Base-by-base conservation (phyloP, 2,329 filamentous ascomycete genomes). In the Capronia coronata region DNA sequence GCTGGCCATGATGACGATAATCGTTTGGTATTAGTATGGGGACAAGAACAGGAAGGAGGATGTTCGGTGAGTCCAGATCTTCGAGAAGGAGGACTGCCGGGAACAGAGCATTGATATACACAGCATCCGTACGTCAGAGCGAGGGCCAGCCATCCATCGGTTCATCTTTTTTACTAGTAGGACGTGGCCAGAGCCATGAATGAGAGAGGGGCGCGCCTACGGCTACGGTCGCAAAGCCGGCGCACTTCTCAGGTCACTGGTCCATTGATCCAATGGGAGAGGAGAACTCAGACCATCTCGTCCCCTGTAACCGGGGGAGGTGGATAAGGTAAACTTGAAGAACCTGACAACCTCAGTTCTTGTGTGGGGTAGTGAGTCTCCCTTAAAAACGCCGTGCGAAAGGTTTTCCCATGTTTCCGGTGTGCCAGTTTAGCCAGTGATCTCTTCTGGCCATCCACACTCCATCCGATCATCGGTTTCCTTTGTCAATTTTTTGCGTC, bases 1-100 rank as follows among this genome's bases (percentile, higher is more conserved):
- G 59, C 78, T 75, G 59, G 82, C 76, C 84, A 88, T 89, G 60
- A 23, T 47, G 43, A 45, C 29, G 44, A 51, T 30, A 30, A n/a
- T n/a, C n/a, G n/a, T n/a, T n/a, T n/a, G n/a, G n/a, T n/a, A n/a
- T n/a, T n/a, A 22, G 3, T 23, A 42, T 9, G 18, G 27, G 42
- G 32, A 27, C 14, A 21, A 16, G 30, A 34, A n/a, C 14, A 38
- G 21, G 25, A 34, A 39, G 7, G 30, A 41, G 43, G 35, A 21
- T 47, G 41, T 13, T 34, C 22, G 27, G 41, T 29, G 45, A 19
- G 7, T n/a, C 10, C 25, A 19, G 14, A 23, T 32, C 27, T 19
- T 25, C n/a, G 41, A 35, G 30, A 23, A 45, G 22, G 25, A 40
- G 21, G 47, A n/a, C 37, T 32, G 47, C 30, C 49, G 41, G 47